These are phyloP conservation scores for Debaryomyces prosopidis DNA, from an alignment of 805 yeast species.

Conservation along the genomic window DNA sequence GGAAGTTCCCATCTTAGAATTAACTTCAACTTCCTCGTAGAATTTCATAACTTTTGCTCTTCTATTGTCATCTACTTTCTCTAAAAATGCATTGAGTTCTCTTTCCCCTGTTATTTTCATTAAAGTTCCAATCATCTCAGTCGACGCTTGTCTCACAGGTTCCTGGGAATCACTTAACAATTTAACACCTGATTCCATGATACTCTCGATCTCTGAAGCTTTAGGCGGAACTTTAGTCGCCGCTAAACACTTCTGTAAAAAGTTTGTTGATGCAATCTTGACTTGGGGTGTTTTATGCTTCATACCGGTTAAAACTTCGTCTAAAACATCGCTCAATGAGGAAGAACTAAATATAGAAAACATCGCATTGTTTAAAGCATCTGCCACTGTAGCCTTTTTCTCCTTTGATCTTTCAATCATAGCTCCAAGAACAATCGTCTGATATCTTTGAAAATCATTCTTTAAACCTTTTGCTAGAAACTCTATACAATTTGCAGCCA, in stretches of 20 bases:
- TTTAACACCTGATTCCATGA: conserved; percentile 57
- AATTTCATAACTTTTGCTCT: conserved; percentile 63
- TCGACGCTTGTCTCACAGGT: conserved; percentile 75
- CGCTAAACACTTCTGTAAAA: conserved; percentile 62
- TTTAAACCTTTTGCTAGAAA: conserved; percentile 67
- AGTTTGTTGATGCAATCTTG: conserved; percentile 67
- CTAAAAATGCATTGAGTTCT: conserved; percentile 58
- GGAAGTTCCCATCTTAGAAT: conserved; percentile 24
- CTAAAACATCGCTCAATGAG: conserved; percentile 55
- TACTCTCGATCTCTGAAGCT: conserved; percentile 52
- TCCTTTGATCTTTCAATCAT: conserved; percentile 84
- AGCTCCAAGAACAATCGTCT: conserved; percentile 53
- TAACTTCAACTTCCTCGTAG: conserved; percentile 55
- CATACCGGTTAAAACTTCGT: conserved; percentile 59
- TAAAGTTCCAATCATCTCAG: conserved; percentile 75
- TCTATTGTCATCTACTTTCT: conserved; percentile 75
- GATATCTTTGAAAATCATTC: conserved; percentile 54
- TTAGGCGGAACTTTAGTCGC: conserved; percentile 50
- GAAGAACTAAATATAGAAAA: conserved; percentile 59
- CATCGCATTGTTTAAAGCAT: conserved; percentile 65
- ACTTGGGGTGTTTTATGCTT: conserved; percentile 82
- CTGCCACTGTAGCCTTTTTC: conserved; percentile 75
- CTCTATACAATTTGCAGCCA: conserved; percentile 69
- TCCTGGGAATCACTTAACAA: conserved; percentile 82
- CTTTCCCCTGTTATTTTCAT: conserved; percentile 83